These are phyloP conservation scores for Piper longum DNA, from an alignment of 164 flowering plant species.

Conservation along the genomic window DNA sequence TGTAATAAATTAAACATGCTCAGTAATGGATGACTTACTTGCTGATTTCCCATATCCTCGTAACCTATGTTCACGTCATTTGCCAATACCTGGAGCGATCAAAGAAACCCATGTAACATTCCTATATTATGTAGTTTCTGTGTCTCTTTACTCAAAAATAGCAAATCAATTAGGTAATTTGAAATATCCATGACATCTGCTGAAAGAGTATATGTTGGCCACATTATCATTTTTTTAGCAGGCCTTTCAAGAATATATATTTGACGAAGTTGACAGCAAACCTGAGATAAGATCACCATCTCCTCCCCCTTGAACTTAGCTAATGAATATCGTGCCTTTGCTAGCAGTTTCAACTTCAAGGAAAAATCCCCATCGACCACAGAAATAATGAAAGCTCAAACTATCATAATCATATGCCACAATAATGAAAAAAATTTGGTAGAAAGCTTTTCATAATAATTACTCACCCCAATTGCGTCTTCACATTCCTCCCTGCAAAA, in stretches of 20 bases:
- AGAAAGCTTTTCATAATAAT: neutral
- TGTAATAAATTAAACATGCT: neutral
- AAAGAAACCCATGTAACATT: neutral
- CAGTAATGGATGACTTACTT: constrained; percentile 30
- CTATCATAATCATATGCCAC: neutral
- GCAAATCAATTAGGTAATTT: neutral
- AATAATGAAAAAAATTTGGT: neutral
- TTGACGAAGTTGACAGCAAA: constrained; percentile 12
- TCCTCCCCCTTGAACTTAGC: constrained; percentile 88
- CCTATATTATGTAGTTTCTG: neutral
- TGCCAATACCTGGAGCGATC: constrained; percentile 55
- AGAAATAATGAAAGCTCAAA: neutral
- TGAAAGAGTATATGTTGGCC: neutral
- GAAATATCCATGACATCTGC: neutral
- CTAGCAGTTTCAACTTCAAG: constrained; percentile 61
- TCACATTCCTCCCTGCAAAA: constrained; percentile 75
- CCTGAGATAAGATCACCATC: constrained; percentile 90
- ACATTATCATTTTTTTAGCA: neutral
- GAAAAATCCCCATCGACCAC: neutral
- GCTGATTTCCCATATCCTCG: constrained; percentile 89
- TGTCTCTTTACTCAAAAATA: neutral
- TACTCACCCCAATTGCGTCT: constrained; percentile 77
- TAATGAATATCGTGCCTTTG: constrained; percentile 80
- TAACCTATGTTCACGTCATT: constrained; percentile 88
- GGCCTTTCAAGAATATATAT: neutral